Conservation (phyloP, 805 yeast species). For the Tetrapisispora taiwanensis region DNA sequence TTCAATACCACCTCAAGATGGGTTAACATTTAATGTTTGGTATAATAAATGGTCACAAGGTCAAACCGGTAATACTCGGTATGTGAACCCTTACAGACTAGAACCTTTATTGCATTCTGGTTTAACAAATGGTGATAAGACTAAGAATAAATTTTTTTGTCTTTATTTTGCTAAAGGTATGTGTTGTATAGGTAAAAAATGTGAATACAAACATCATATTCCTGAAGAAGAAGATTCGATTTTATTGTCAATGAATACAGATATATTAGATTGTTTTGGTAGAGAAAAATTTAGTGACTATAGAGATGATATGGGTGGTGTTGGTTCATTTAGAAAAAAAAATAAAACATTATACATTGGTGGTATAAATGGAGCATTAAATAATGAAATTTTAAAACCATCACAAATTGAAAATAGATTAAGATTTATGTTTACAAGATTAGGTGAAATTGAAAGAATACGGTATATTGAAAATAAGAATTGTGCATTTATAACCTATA, state of each 20-base stretch:
- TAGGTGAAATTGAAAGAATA: conserved; percentile 66
- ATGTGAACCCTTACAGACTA: conserved; percentile 50
- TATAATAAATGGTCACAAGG: conserved; percentile 72
- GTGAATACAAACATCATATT: conserved; percentile 68
- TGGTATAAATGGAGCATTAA: conserved; percentile 35
- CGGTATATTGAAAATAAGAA: conserved; percentile 50
- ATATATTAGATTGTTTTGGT: conserved; percentile 74
- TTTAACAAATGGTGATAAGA: conserved; percentile 54
- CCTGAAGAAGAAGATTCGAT: conserved; percentile 53
- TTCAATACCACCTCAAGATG: conserved; percentile 66
- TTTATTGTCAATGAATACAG: conserved; percentile 37
- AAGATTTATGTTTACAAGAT: conserved; percentile 43
- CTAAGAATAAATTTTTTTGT: conserved; percentile 47
- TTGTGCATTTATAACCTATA: conserved; percentile 71
- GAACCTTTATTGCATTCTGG: conserved; percentile 60
- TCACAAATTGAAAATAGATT: conserved; percentile 33
- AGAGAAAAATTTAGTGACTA: conserved; percentile 74
- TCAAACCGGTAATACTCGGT: conserved; percentile 31
- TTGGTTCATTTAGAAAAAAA: conserved; percentile 64
- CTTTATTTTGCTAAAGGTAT: conserved; percentile 82
- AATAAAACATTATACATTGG: conserved; percentile 76
- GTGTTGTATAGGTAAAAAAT: conserved; percentile 68
- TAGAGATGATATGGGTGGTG: conserved; percentile 90
- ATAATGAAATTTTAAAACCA: conserved; percentile 32
- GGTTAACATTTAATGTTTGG: conserved; percentile 80